These are phyloP conservation scores for Francoa sonchifolia DNA, from an alignment of 441 rosid genomes.

Conservation along the genomic window DNA sequence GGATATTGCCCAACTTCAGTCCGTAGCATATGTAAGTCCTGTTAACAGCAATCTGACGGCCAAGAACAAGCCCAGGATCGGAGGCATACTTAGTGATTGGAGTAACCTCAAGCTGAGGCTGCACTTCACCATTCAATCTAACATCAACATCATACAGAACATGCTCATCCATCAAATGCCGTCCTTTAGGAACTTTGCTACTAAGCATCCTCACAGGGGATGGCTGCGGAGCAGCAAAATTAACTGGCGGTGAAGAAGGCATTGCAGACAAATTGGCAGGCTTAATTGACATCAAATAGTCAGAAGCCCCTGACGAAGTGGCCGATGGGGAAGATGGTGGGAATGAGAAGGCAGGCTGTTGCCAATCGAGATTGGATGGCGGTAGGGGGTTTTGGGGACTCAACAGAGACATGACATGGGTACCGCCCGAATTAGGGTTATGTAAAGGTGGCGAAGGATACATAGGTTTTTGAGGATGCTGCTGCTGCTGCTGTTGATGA, in stretches of 20 bases:
- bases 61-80: slow-evolving; percentile 70
- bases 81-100: slow-evolving; percentile 69
- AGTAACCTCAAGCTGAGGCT: slow-evolving; percentile 72
- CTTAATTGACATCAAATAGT: no score
- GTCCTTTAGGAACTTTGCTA: slow-evolving; percentile 53
- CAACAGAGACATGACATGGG: slow-evolving; percentile 62
- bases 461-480: no score
- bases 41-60: slow-evolving; percentile 82
- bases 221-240: slow-evolving; percentile 2
- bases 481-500: slow-evolving; percentile 20
- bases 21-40: slow-evolving; percentile 77
- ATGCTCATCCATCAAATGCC: slow-evolving; percentile 39
- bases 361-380: slow-evolving; percentile 1
- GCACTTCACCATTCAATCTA: slow-evolving; percentile 48
- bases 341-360: not conserved
- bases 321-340: no score
- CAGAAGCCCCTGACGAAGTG: no score
- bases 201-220: slow-evolving; percentile 29
- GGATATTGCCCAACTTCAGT: slow-evolving; percentile 66
- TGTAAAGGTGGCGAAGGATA: slow-evolving; percentile 38
- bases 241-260: slow-evolving; percentile 29
- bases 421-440: slow-evolving; percentile 35
- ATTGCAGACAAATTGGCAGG: slow-evolving; percentile 19
- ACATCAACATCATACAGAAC: slow-evolving; percentile 44
- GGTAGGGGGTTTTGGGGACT: slow-evolving; percentile 20